Conservation (phyloP, 2,329 filamentous ascomycete genomes). For the Aspergillus sp. region DNA sequence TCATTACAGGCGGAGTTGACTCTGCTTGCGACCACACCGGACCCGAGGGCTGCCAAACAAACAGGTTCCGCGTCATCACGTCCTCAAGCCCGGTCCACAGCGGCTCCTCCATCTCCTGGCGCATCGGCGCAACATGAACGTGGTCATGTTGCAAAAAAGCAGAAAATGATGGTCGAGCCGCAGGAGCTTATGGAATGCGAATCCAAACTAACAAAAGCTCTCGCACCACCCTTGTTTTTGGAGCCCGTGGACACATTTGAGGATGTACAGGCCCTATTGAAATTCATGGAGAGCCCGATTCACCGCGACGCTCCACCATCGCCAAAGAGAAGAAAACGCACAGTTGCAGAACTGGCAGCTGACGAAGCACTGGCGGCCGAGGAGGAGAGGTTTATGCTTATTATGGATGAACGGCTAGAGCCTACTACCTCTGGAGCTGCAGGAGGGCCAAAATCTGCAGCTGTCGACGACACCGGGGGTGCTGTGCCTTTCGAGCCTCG, state of each 20-base stretch:
- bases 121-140: conserved; percentile 60
- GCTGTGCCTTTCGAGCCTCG: conserved; percentile 75
- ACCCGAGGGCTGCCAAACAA: conserved; percentile 52
- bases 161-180: conserved; percentile 77
- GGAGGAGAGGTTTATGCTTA: conserved; percentile 88
- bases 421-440: conserved; percentile 59
- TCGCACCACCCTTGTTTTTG: conserved; percentile 72
- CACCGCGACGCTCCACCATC: conserved; percentile 75
- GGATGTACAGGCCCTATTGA: conserved; percentile 70
- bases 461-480: conserved; percentile 70
- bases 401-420: conserved; percentile 78
- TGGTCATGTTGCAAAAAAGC: conserved; percentile 60
- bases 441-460: conserved; percentile 60
- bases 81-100: conserved; percentile 37
- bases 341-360: conserved; percentile 88
- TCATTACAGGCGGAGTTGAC: conserved; percentile 74
- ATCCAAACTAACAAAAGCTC: conserved; percentile 70
- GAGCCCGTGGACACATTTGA: conserved; percentile 70
- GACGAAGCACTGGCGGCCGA: conserved; percentile 90
- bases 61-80: conserved; percentile 42
- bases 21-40: conserved; percentile 72
- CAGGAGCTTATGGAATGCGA: conserved; percentile 73
- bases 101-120: conserved; percentile 65
- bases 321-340: conserved; percentile 88
- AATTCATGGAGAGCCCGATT: conserved; percentile 71